A percentile compares a stretch with the other conserved stretches of the same genome.
phyloP scores from a whole-genome alignment of 2,329 filamentous ascomycete genomes.

The Chaetomium strumarium region DNA sequence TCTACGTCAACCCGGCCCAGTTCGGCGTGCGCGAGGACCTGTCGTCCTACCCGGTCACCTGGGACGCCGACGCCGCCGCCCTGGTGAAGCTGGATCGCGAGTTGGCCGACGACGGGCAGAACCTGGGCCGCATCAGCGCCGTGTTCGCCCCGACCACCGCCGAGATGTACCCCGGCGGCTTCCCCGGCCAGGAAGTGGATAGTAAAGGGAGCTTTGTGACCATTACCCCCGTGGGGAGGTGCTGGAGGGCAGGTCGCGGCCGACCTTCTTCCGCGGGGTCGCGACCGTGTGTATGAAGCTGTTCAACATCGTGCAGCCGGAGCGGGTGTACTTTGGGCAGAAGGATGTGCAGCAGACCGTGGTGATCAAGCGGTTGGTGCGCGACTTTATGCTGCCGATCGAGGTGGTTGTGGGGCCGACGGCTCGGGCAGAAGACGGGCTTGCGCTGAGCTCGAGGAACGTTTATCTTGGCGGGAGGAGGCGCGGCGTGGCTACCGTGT shows the following conservation, averaged over 20 bases:
- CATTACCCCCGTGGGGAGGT: constrained; percentile 76
- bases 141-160: constrained; percentile 79
- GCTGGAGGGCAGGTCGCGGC: constrained; percentile 77
- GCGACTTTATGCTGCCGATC: constrained; percentile 76
- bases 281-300: constrained; percentile 95
- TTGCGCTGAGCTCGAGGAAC: constrained; percentile 89
- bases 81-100: constrained; percentile 65
- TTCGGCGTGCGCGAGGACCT: constrained; percentile 89
- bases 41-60: constrained; percentile 82
- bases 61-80: constrained; percentile 67
- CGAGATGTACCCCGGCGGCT: constrained; percentile 84
- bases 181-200: constrained; percentile 62
- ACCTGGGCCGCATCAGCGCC: constrained; percentile 66
- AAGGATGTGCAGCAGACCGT: constrained; percentile 97
- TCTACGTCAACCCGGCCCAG: constrained; percentile 96
- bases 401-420: constrained; percentile 71
- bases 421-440: constrained; percentile 68
- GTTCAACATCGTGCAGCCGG: constrained; percentile 74
- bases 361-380: constrained; percentile 78
- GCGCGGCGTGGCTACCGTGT: constrained; percentile 64
- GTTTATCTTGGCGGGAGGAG: constrained; percentile 80
- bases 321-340: constrained; percentile 87
- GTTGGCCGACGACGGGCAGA: constrained; percentile 54
- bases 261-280: constrained; percentile 94
- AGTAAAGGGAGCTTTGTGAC: constrained; percentile 85